Evolutionary conservation across 768 basidiomycete species (phyloP).

Genomic region (Trametes gibbosa): DNA sequence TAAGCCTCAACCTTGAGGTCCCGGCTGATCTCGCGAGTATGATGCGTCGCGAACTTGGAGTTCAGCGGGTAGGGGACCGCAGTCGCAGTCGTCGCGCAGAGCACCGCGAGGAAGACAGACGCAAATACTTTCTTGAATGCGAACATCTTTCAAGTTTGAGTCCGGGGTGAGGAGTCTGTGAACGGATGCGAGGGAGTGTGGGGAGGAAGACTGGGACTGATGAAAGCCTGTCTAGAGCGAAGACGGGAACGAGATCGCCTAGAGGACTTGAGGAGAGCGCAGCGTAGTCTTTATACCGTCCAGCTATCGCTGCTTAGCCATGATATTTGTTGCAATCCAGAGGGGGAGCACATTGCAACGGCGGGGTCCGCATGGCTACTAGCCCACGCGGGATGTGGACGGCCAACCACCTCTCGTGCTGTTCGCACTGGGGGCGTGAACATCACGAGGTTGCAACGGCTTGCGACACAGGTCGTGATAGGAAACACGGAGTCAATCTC

Average conservation of each 20-base stretch:
- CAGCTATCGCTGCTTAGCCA: background rate
- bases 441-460: constrained; percentile 6
- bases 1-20: constrained; percentile 26
- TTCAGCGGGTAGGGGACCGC: constrained; percentile 15
- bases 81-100: constrained; percentile 15
- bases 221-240: constrained; percentile 19
- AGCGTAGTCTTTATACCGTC: constrained; percentile 1
- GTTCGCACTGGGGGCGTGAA: background rate
- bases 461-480: background rate
- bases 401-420: background rate
- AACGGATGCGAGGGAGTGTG: constrained; percentile 1
- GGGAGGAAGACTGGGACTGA: constrained; percentile 11
- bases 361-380: background rate
- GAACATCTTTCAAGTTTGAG: constrained; percentile 5
- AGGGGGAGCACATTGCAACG: background rate
- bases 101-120: constrained; percentile 18
- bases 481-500: background rate
- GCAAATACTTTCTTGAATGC: constrained; percentile 18
- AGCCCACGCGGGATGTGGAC: background rate
- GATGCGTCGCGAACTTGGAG: constrained; percentile 28
- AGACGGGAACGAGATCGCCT: constrained; percentile 16
- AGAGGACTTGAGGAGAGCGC: background rate
- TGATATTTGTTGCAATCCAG: background rate
- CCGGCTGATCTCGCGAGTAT: constrained; percentile 21
- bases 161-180: background rate